These are phyloP conservation scores for Trichosporon sp. DNA, from an alignment of 1,284 basidiomycete genomes.

Conservation along the genomic window DNA sequence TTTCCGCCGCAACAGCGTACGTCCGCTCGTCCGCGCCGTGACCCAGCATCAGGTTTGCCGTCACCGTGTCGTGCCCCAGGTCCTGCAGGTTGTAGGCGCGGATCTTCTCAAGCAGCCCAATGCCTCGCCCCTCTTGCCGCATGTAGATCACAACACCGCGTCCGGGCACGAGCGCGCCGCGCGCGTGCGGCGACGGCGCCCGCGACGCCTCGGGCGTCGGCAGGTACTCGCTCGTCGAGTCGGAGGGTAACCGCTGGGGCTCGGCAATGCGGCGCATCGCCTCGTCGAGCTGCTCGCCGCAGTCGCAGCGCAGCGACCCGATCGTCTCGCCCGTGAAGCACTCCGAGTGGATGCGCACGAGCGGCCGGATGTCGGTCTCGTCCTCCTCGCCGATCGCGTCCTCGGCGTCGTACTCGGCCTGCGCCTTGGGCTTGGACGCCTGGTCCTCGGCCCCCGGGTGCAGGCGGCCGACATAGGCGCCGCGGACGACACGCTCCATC, in stretches of 20 bases:
- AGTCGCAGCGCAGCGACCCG: conserved; percentile 97
- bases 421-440: conserved; percentile 25
- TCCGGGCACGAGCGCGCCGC: conserved; percentile 54
- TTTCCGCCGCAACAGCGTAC: conserved; percentile 87
- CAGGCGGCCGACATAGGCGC: conserved; percentile 86
- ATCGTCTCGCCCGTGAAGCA: conserved; percentile 99
- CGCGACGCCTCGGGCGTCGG: conserved; percentile 42
- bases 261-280: conserved; percentile 86
- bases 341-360: conserved; percentile 95
- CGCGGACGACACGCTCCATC: conserved; percentile 87
- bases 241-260: conserved; percentile 51
- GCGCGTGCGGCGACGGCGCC: conserved; percentile 22
- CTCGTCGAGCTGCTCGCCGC: conserved; percentile 96
- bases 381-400: conserved; percentile 9
- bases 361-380: conserved; percentile 56
- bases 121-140: conserved; percentile 97
- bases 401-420: conserved; percentile 13
- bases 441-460: conserved; percentile 32
- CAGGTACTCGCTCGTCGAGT: conserved; percentile 19
- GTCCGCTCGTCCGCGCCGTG: conserved; percentile 90
- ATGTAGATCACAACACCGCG: conserved; percentile 96
- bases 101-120: conserved; percentile 92
- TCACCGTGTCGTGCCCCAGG: conserved; percentile 95
- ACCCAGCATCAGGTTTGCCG: conserved; percentile 92
- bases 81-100: conserved; percentile 98